Evolutionary conservation across 139 green algal species (phyloP), one percentile per base, ranked within the genome.

Genomic region (Volvox africanus): DNA sequence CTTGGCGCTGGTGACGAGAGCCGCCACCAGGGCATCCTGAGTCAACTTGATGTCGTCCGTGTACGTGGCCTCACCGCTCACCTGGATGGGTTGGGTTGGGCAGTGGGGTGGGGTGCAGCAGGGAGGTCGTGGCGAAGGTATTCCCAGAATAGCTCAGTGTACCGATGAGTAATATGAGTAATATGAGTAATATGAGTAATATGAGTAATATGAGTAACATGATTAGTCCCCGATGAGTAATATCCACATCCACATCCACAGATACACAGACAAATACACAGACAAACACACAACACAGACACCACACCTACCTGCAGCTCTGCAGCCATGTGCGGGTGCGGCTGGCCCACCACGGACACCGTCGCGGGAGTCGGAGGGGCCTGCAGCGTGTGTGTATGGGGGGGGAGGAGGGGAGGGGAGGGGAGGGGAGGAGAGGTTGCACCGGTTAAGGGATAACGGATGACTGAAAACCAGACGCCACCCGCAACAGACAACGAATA

Each of bases 61-160:
- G 93, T 99, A 99, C 68, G 94, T 36, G 17, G 98, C 98, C 93
- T 99, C 96, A 0, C 98, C 98, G 36, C 88, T 96, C 28, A 98
- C 97, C 96, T 99, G 95, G 0, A 14, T 6, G 44, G 44, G n/a
- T n/a, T n/a, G 44, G 44, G 44, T 5, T 55, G 44, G 44, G 44
- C 5, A 55, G 44, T 9, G 44, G 44, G 44, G 44, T 55, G 44
- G 44, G 44, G 9, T 14, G 44, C 44, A 55, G 44, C 44, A 55
- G 44, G 44, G n/a, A 55, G 9, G 44, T 9, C 44, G 5, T 55
- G 44, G 44, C 44, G 44, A 55, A 55, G 9, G 44, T 9, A 55
- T 55, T 55, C 9, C 44, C 5, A 55, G 44, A 55, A 55, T 9
- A 55, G 44, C 44, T 5, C 44, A 55, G 9, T 55, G 44, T 55